Conservation (phyloP, 1,139 yeast species). For the Candida sp. region DNA sequence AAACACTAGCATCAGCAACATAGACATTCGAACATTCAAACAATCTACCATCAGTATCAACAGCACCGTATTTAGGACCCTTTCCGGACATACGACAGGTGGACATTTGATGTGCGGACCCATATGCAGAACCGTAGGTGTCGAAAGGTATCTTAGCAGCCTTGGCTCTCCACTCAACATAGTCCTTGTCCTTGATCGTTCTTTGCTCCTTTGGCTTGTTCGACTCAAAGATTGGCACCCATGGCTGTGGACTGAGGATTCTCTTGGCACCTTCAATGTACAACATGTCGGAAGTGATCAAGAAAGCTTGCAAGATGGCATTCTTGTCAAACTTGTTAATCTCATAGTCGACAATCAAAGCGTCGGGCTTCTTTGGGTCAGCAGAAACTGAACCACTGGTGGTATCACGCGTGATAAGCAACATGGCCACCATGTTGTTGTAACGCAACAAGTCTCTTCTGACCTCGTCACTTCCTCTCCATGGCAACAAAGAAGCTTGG, state of each 20-base stretch:
- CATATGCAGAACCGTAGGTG: conserved; percentile 37
- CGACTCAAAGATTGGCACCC: conserved; percentile 44
- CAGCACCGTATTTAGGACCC: conserved; percentile 53
- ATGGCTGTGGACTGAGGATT: conserved; percentile 42
- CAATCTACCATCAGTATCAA: conserved; percentile 52
- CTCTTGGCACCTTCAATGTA: conserved; percentile 57
- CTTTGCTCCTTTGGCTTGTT: conserved; percentile 46
- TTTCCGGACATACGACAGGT: conserved; percentile 58
- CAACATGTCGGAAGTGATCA: conserved; percentile 49
- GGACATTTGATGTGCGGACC: conserved; percentile 68
- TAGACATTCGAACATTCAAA: conserved; percentile 57
- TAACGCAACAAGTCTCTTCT: conserved; percentile 42
- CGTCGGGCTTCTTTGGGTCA: conserved; percentile 40
- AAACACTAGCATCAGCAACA: conserved; percentile 60
- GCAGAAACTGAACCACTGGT: conserved; percentile 43
- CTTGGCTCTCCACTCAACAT: conserved; percentile 45
- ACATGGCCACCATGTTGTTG: conserved; percentile 43
- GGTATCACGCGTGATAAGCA: conserved; percentile 55
- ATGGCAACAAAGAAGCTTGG: conserved; percentile 45
- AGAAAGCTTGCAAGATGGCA: conserved; percentile 43
- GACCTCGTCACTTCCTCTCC: conserved; percentile 39
- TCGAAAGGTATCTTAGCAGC: conserved; percentile 32
- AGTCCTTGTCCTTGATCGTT: conserved; percentile 47
- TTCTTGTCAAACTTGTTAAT: conserved; percentile 47
- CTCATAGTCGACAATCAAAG: conserved; percentile 43